A percentile compares a stretch with the other conserved stretches of the same genome.
Conservation (phyloP, 2,329 filamentous ascomycete species). For the Cercospora berteroae region DNA sequence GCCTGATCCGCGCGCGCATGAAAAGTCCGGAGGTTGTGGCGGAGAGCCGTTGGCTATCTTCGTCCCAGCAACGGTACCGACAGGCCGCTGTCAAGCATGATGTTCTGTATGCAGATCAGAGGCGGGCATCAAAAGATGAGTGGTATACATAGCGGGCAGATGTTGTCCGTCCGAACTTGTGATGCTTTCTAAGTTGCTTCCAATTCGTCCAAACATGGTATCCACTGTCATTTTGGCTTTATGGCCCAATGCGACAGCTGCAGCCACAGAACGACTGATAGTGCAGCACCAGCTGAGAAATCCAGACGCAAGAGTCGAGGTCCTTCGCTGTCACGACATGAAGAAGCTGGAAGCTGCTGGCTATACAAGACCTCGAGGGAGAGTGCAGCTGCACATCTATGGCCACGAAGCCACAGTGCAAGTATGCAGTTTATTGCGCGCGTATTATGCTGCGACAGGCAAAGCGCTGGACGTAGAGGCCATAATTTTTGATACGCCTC, state of each 20-base stretch:
- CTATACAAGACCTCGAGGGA: not conserved
- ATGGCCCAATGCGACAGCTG: conserved; percentile 5
- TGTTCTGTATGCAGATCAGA: not conserved
- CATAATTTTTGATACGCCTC: conserved; percentile 14
- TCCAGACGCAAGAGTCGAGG: conserved; percentile 5
- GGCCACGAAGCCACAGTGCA: conserved; percentile 6
- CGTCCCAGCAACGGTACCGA: not conserved
- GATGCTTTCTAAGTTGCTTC: not conserved
- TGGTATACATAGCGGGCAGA: not conserved
- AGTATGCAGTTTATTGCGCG: conserved; percentile 11
- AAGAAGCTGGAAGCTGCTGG: not conserved
- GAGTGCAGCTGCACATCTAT: conserved; percentile 8
- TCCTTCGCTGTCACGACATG: not conserved
- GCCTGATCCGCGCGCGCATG: not conserved
- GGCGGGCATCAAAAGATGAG: not conserved
- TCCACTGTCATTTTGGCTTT: conserved; percentile 10
- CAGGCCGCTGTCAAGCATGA: not conserved
- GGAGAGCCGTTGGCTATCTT: conserved; percentile 5
- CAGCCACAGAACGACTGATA: not conserved
- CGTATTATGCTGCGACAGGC: conserved; percentile 3
- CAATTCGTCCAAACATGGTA: not conserved
- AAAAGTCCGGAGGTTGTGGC: not conserved
- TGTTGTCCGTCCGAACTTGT: not conserved
- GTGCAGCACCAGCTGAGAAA: not conserved
- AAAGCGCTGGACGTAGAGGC: conserved; percentile 9